Conservation (phyloP, 2,329 filamentous ascomycete genomes). For the Dothistroma septosporum region DNA sequence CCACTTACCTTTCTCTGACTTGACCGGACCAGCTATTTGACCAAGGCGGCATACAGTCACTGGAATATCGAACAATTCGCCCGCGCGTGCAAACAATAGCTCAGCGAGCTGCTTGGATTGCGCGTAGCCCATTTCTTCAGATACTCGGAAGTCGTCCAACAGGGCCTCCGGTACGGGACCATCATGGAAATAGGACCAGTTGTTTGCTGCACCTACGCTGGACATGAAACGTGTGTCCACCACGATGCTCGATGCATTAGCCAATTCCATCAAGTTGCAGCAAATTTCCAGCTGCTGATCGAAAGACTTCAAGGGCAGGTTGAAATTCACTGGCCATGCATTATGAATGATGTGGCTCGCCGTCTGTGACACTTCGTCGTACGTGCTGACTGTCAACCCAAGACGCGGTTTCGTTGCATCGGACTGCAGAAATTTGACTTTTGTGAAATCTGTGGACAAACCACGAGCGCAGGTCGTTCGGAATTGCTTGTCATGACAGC, state of each 20-base stretch:
- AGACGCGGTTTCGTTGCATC: constrained; percentile 21
- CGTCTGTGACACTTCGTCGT: constrained; percentile 15
- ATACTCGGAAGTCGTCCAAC: constrained; percentile 22
- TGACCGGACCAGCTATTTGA: constrained; percentile 15
- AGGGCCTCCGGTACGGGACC: constrained; percentile 27
- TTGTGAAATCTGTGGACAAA: constrained; percentile 18
- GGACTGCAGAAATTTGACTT: constrained; percentile 22
- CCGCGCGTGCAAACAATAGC: constrained; percentile 27
- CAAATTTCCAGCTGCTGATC: constrained; percentile 21
- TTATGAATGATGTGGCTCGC: constrained; percentile 33
- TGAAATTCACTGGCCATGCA: constrained; percentile 38
- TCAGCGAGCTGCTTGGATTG: constrained; percentile 33
- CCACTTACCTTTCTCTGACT: constrained; percentile 40
- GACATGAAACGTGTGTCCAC: background rate
- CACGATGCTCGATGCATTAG: background rate
- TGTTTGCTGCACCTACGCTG: background rate
- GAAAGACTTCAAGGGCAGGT: constrained; percentile 29
- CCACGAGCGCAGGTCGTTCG: constrained; percentile 15
- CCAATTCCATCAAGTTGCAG: background rate
- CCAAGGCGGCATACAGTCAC: constrained; percentile 12
- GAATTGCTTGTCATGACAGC: constrained; percentile 15
- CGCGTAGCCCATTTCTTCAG: constrained; percentile 29
- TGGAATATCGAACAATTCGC: constrained; percentile 13
- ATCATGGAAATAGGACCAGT: background rate
- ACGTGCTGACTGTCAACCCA: constrained; percentile 21